These are phyloP conservation scores for Pyrus pyrifolia DNA, from an alignment of 306 rosid genomes.

Conservation along the genomic window DNA sequence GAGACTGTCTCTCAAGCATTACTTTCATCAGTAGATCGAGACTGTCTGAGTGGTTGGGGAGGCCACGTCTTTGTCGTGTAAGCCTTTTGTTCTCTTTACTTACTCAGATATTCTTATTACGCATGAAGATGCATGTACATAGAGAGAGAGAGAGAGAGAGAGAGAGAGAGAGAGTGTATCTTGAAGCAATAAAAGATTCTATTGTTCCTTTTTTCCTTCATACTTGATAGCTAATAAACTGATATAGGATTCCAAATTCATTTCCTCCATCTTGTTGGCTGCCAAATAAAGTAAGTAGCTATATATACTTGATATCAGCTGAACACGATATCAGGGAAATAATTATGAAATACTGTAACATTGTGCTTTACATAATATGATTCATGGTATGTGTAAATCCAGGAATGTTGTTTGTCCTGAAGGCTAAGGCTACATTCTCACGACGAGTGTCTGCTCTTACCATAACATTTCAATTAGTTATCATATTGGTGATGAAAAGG, in stretches of 20 bases:
- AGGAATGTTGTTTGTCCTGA: not conserved
- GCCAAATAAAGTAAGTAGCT: not conserved
- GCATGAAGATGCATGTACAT: not conserved
- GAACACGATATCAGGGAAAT: not conserved
- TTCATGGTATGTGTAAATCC: not conserved
- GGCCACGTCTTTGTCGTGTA: slow-evolving; percentile 96
- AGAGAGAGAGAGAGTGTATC: not conserved
- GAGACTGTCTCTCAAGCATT: slow-evolving; percentile 95
- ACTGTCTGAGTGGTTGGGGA: slow-evolving; percentile 99
- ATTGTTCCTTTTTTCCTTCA: not conserved
- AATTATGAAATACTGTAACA: not conserved
- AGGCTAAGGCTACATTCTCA: not conserved
- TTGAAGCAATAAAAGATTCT: not conserved
- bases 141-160: not conserved
- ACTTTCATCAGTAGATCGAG: slow-evolving; percentile 94
- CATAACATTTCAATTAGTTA: not conserved
- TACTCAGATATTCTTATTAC: not conserved
- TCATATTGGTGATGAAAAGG: not conserved
- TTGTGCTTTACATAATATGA: not conserved
- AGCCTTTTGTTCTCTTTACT: slow-evolving; percentile 22
- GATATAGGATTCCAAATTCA: not conserved
- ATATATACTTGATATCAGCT: not conserved
- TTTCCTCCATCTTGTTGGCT: not conserved
- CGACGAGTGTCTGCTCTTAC: not conserved
- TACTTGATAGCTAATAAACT: not conserved